Base-by-base conservation (phyloP, 2,329 filamentous ascomycete genomes). In the Colletotrichum noveboracense region DNA sequence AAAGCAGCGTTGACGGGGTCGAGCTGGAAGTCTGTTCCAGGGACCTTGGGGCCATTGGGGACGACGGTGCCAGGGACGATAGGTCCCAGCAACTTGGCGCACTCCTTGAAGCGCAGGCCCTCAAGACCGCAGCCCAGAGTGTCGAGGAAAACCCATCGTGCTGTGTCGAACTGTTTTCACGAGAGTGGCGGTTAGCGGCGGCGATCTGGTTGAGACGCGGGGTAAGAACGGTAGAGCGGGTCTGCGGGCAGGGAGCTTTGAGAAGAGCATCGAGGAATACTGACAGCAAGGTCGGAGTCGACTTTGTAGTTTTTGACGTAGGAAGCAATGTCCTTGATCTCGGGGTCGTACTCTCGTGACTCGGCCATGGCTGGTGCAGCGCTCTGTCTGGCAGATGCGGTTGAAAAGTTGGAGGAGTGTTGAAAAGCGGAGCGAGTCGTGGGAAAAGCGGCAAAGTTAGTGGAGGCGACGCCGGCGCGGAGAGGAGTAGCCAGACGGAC, bases 61-160 rank as follows among this genome's bases (percentile, higher is more conserved):
- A 98, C 96, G 61, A 93, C 87, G 69, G 97, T 98, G 80, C 96
- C 97, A 76, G 95, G 93, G 66, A 99, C 96, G 79, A 96, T 91
- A 68, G 97, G 97, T 24, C 97, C 97, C 55, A 99, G 93, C 75
- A 98, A 92, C 89, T 98, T 98, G 78, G 94, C 93, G 91, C 97
- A 98, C 87, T 98, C 95, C 86, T 96, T 95, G 89, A 99, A 99
- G 80, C 94, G 93, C 83, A 99, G 91, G 79, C 95, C 97, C 89
- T 98, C 96, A 78, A 99, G 93, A 84, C 97, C 97, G 86, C 97
- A 99, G 83, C 97, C 97, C 64, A 99, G 91, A 71, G 97, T 98
- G 86, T 99, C 97, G 83, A 98, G 92, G 86, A 99, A 96, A 80
- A 98, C 96, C 89, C 96, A 96, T 87, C 97, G 94, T 78, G 97